Conservation (phyloP, 257 asterid genomes). For the Ajuga chamaepitys region DNA sequence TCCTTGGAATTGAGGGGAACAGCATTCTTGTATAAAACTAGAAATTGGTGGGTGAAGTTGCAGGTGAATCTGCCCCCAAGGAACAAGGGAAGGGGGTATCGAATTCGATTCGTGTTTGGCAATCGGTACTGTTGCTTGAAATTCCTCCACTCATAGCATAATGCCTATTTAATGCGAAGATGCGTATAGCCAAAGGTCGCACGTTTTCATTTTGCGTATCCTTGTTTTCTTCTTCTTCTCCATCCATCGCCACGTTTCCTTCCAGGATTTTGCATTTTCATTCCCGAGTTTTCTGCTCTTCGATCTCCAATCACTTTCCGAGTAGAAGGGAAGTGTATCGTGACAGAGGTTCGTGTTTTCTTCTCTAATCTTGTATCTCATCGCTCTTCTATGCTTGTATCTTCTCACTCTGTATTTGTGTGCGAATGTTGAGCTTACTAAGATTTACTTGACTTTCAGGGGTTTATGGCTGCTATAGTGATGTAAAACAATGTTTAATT, state of each 20-base stretch:
- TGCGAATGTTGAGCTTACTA: background rate
- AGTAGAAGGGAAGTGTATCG: slow-evolving; percentile 24
- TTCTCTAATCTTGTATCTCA: background rate
- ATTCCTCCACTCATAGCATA: slow-evolving; percentile 12
- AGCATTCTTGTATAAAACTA: background rate
- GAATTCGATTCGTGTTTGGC: slow-evolving; percentile 22
- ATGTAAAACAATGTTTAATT: too few relatives aligned
- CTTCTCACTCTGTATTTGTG: background rate
- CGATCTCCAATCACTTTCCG: slow-evolving; percentile 27
- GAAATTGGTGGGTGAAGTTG: slow-evolving; percentile 12
- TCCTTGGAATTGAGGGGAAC: slow-evolving; percentile 8
- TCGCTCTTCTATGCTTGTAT: background rate
- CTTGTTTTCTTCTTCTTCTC: slow-evolving; percentile 14
- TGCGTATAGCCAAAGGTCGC: slow-evolving; percentile 59
- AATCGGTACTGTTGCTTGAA: slow-evolving; percentile 14
- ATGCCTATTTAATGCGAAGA: slow-evolving; percentile 55
- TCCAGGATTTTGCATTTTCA: slow-evolving; percentile 34
- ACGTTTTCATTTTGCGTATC: slow-evolving; percentile 41
- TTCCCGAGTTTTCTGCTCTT: slow-evolving; percentile 23
- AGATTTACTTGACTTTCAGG: background rate
- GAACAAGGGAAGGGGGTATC: slow-evolving; percentile 32
- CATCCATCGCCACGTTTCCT: slow-evolving; percentile 15
- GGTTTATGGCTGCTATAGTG: background rate
- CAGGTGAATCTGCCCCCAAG: slow-evolving; percentile 17
- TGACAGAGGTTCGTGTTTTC: slow-evolving; percentile 38